Base-by-base conservation (phyloP, 2,329 filamentous ascomycete genomes). In the Colletotrichum salicis region DNA sequence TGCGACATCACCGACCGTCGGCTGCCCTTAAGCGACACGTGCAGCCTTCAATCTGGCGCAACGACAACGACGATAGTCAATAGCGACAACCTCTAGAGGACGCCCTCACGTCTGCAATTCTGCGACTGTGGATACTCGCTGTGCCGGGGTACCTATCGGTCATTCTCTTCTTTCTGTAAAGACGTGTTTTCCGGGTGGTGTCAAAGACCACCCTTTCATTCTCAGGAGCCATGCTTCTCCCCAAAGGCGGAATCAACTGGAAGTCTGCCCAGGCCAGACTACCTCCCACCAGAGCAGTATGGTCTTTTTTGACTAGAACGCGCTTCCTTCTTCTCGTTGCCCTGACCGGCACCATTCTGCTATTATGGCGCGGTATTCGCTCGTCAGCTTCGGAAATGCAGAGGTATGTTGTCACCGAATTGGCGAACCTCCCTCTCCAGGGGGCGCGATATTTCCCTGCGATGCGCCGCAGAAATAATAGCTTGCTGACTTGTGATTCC, bases 181-280 rank as follows among this genome's bases (percentile, higher is more conserved):
- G 61, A 72, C 48, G 56, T 52, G 41, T 70, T 71, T 67, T 48
- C 63, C 72, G 79, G 82, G 82, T 84, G 83, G 84, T 83, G 80
- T 77, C 76, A 66, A 75, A 80, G 79, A 80, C 82, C 81, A 81
- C 82, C 81, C 78, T 31, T 22, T 55, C 52, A 63, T 62, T 55
- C 56, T 10, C 37, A 66, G 62, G 61, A 72, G 70, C 76, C 74
- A 98, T 98, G 95, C 90, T 98, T 85, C 90, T 97, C 77, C 93
- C 94, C 75, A 97, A 97, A 84, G 93, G 93, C 82, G 94, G 94
- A 81, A 89, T 96, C 79, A 95, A 91, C 82, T 98, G 96, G 95
- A 98, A 97, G 87, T 93, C 94, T 76, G 93, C 95, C 76, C 93
- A 90, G 85, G 88, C 93, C 78, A 89, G 90, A 79, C 85, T 98